Base-by-base conservation (phyloP, 1,284 basidiomycete species). In the Cryptococcus sp. region DNA sequence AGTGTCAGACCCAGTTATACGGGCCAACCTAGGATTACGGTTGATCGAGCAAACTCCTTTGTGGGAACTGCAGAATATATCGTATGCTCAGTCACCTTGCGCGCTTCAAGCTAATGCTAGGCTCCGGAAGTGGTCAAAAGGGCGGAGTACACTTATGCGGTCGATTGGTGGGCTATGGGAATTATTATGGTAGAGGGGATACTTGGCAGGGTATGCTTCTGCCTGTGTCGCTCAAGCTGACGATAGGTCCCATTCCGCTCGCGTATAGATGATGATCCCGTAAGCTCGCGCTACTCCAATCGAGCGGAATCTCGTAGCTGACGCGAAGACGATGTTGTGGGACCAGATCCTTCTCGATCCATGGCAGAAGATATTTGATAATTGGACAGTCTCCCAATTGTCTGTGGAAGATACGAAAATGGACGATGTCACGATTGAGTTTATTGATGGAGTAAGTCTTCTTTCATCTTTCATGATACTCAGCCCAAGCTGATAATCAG, bases 161-260 rank as follows among this genome's bases (percentile, higher is more conserved):
- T 94, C 19, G 93, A 98, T 71, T 94, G 91, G 89, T 98, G 93
- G 92, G 88, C 87, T 59, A 88, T 96, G 65, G 93, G 93, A 18
- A 97, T 92, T 55, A 96, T 98, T 86, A 78, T 97, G 52, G 92
- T 88, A 72, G 94, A 98, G 78, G 93, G 94, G 84, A 55, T 75
- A 47, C 65, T 71, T 13, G 74, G 74, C 4, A 54, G 65, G 16
- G 75, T 75, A 53, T 39, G 60, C 53, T 19, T 24, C 4, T 43
- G 7, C 9, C 4, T 16, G 36, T 25, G 31, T 14, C 19, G 18
- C 4, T 37, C 34, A 36, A 31, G 24, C 23, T 41, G 42, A 45
- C 23, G 44, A 10, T 71, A 92, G 88, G 93, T 90, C 7, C 92
- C 92, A 2, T 96, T 69, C 47, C 47, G 55, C n/a, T 58, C 49